Conservation (phyloP, 2,329 filamentous ascomycete genomes). For the Nemania serpens region DNA sequence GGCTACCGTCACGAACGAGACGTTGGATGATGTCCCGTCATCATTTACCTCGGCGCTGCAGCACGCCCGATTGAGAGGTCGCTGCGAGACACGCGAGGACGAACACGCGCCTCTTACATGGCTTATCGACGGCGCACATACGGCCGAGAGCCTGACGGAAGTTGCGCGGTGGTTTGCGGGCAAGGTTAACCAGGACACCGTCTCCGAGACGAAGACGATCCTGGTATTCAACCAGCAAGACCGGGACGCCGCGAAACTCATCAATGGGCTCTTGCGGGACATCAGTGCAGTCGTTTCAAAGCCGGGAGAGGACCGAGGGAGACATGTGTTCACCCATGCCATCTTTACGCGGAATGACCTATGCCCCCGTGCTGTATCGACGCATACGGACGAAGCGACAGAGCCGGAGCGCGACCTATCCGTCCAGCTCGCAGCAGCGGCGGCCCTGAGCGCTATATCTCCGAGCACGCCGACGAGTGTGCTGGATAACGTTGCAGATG, state of each 20-base stretch:
- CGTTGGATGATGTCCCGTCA: slow-evolving; percentile 47
- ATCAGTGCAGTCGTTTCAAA: slow-evolving; percentile 43
- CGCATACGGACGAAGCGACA: slow-evolving; percentile 40
- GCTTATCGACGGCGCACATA: slow-evolving; percentile 89
- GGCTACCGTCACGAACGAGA: slow-evolving; percentile 8
- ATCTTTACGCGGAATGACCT: slow-evolving; percentile 79
- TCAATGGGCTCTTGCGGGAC: slow-evolving; percentile 64
- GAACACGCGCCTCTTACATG: slow-evolving; percentile 61
- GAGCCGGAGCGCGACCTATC: slow-evolving; percentile 59
- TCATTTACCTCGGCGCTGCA: slow-evolving; percentile 69
- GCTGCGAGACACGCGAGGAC: slow-evolving; percentile 69
- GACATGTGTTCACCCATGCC: slow-evolving; percentile 67
- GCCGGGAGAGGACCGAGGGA: slow-evolving; percentile 6
- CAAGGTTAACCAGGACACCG: slow-evolving; percentile 33
- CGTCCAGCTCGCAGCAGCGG: slow-evolving; percentile 71
- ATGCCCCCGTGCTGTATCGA: not conserved
- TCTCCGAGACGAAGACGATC: slow-evolving; percentile 46
- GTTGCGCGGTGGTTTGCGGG: slow-evolving; percentile 77
- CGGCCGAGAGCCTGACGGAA: slow-evolving; percentile 77
- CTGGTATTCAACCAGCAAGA: slow-evolving; percentile 95
- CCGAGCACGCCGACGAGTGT: slow-evolving; percentile 52
- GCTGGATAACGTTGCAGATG: slow-evolving; percentile 72
- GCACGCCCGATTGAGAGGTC: slow-evolving; percentile 70
- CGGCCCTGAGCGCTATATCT: slow-evolving; percentile 62
- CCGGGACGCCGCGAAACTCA: slow-evolving; percentile 70